Conservation (phyloP, 192 early-diverging fungal species). For the Kickxella alabastrina region DNA sequence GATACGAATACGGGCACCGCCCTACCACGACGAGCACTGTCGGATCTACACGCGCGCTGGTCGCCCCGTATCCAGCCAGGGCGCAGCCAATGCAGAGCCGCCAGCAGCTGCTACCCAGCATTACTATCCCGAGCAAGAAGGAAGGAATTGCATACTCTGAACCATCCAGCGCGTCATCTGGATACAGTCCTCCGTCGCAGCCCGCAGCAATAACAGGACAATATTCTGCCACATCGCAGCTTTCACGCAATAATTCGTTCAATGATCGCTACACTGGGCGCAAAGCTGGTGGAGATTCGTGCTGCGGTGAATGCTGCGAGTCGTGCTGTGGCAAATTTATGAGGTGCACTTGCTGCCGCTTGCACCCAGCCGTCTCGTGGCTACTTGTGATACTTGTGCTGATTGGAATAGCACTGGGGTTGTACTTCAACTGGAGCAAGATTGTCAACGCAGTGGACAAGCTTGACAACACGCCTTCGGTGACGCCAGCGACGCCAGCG, state of each 20-base stretch:
- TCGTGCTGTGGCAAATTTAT: conserved; percentile 43
- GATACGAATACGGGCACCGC: conserved; percentile 1
- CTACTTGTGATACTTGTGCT: conserved; percentile 23
- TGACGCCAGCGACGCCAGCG: background rate
- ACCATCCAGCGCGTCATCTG: conserved; percentile 13
- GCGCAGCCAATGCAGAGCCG: conserved; percentile 26
- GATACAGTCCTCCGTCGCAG: conserved; percentile 31
- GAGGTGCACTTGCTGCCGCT: conserved; percentile 42
- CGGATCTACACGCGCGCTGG: conserved; percentile 17
- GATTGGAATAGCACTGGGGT: conserved; percentile 38
- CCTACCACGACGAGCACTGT: conserved; percentile 19
- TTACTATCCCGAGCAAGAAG: conserved; percentile 2
- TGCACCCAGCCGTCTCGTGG: conserved; percentile 33
- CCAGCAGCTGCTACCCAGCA: conserved; percentile 18
- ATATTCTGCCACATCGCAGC: conserved; percentile 18
- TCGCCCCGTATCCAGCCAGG: conserved; percentile 2
- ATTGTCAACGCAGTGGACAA: conserved; percentile 25
- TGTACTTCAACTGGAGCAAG: conserved; percentile 52
- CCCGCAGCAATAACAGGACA: conserved; percentile 15
- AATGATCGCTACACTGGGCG: conserved; percentile 37
- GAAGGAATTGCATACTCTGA: conserved; percentile 3
- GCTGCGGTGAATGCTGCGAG: conserved; percentile 50
- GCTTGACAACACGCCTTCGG: background rate
- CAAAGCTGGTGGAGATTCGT: conserved; percentile 46
- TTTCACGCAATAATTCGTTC: conserved; percentile 43